Conservation (phyloP, 106 monocot genomes). For the Apostasia shenzhenica region DNA sequence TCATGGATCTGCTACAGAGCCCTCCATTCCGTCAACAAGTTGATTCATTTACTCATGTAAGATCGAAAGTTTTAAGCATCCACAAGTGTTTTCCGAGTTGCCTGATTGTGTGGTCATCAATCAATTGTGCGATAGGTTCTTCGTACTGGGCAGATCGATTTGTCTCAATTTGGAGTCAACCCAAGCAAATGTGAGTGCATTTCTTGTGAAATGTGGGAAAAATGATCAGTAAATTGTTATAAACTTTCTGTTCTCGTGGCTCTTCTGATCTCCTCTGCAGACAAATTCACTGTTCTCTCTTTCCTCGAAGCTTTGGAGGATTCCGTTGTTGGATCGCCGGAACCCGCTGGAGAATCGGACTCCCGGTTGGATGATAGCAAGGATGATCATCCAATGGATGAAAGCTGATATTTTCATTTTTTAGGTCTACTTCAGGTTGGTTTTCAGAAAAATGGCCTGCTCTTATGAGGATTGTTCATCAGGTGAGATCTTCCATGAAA, state of each 20-base stretch:
- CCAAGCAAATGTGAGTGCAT: constrained; percentile 82
- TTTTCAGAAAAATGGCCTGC: too few relatives aligned
- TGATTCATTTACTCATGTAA: constrained; percentile 85
- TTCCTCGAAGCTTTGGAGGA: constrained; percentile 79
- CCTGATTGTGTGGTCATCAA: not conserved
- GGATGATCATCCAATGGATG: constrained; percentile 58
- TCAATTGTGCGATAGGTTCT: constrained; percentile 49
- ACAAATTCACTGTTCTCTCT: constrained; percentile 3
- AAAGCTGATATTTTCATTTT: constrained; percentile 28
- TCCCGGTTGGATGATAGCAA: constrained; percentile 20
- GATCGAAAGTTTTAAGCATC: constrained; percentile 6
- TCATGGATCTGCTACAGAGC: constrained; percentile 75
- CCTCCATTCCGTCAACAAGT: constrained; percentile 97
- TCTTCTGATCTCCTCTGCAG: not conserved
- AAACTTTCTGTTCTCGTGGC: not conserved
- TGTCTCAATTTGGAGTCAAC: constrained; percentile 86
- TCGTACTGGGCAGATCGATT: constrained; percentile 83
- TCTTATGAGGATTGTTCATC: too few relatives aligned
- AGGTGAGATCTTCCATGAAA: too few relatives aligned
- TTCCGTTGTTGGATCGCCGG: constrained; percentile 46
- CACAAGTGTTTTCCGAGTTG: not conserved
- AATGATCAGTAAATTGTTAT: not conserved
- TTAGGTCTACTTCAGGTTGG: too few relatives aligned
- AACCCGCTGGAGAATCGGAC: constrained; percentile 19
- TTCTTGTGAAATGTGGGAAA: not conserved